Percentiles rank a stretch among this genome's conserved stretches.
phyloP scores from a whole-genome alignment of 805 yeast species.

The Kluyveromyces wickerhamii region DNA sequence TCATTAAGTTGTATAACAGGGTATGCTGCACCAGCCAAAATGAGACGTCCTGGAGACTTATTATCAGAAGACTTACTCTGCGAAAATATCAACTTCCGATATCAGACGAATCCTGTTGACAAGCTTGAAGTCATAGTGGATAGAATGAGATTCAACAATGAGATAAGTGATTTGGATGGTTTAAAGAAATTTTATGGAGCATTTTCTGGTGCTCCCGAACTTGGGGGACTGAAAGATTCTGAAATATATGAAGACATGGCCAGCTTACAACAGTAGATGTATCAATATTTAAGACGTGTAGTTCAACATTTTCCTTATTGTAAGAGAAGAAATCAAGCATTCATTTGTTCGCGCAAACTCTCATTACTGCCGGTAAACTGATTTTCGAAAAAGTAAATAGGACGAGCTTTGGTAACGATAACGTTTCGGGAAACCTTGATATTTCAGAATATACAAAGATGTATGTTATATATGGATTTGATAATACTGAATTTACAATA shows the following conservation, averaged over 20 bases:
- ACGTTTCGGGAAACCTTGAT: constrained; percentile 5
- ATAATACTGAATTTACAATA: background rate
- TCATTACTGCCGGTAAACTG: too few relatives aligned
- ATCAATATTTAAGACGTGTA: background rate
- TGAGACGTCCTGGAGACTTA: constrained; percentile 25
- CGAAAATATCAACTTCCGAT: constrained; percentile 38
- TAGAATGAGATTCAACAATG: constrained; percentile 57
- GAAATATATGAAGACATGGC: constrained; percentile 66
- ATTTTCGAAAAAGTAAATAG: too few relatives aligned
- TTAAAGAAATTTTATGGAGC: constrained; percentile 54
- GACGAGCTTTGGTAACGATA: too few relatives aligned
- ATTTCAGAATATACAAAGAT: constrained; percentile 6
- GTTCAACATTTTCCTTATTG: too few relatives aligned
- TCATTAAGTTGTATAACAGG: constrained; percentile 32
- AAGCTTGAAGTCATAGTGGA: constrained; percentile 48
- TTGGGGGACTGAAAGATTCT: constrained; percentile 56
- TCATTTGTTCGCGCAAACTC: too few relatives aligned
- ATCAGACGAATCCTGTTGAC: constrained; percentile 34
- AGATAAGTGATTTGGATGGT: constrained; percentile 64
- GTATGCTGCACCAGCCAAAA: constrained; percentile 31
- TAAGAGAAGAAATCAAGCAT: too few relatives aligned
- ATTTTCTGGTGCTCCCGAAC: constrained; percentile 73
- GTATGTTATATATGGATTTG: constrained; percentile 4
- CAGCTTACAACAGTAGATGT: constrained; percentile 2
- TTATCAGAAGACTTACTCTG: constrained; percentile 29